Evolutionary conservation across 1,284 basidiomycete genomes (phyloP), one percentile per base, ranked within the genome.

Genomic region (Ceratobasidium sp.): DNA sequence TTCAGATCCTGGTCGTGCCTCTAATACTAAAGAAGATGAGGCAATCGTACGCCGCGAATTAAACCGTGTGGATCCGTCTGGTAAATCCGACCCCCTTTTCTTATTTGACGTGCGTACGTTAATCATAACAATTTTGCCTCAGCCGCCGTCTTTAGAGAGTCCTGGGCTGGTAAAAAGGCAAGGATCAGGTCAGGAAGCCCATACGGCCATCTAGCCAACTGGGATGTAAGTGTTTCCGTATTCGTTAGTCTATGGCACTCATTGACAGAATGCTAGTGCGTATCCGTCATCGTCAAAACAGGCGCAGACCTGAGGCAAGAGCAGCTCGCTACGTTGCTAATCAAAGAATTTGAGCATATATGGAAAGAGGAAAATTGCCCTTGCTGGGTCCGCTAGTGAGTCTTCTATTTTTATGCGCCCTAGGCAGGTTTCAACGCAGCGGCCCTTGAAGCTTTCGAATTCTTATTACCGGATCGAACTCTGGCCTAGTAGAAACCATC

Each of bases 271-370:
- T 21, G 9, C 16, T 61, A 81, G 80, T 95, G 96, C 76, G 88
- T 98, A 58, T 97, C 96, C 9, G 94, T 98, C 59, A 99, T 99
- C 75, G 95, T 99, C 79, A 99, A 99, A 83, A 98, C 96, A 2
- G 97, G 97, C 1, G 96, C 92, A 32, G 97, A 99, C 81, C 82
- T 99, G 67, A 88, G 97, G 59, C 97, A 99, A 82, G 97, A 99
- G 80, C 97, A 99, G 81, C 86, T 99, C 32, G 97, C 97, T 6
- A 93, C 96, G 8, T 96, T 98, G 79, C 87, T 99, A 8, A 97
- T 99, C 73, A 91, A 86, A 74, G 69, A 97, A 78, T 98, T 99
- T 79, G 91, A 93, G 74, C 85, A 88, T 72, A 98, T 99, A 78
- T 99, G 96, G 95, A 88, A 89, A 77, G 96, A 98, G 76, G 96